Conservation (phyloP, 2,329 filamentous ascomycete species). For the Penicillium sp. region DNA sequence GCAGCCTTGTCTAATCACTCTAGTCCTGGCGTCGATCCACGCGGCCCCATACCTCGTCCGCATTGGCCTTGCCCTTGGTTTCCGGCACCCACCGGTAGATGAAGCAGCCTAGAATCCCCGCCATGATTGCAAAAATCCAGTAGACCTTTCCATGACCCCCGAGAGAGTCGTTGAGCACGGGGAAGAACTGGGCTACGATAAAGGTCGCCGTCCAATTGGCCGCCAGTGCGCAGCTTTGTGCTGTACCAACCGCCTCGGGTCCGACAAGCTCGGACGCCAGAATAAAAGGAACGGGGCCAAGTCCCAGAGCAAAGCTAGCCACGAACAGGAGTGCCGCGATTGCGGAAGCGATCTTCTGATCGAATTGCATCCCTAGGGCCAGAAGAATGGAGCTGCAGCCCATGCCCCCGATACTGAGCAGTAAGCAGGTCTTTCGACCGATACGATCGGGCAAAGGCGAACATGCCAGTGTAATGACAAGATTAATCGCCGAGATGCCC, state of each 20-base stretch:
- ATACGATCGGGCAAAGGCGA: conserved; percentile 83
- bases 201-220: conserved; percentile 92
- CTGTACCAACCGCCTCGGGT: conserved; percentile 84
- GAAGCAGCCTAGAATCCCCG: conserved; percentile 67
- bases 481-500: conserved; percentile 79
- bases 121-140: conserved; percentile 81
- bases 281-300: conserved; percentile 94
- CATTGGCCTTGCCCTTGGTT: conserved; percentile 78
- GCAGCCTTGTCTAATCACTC: conserved; percentile 23
- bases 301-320: conserved; percentile 80
- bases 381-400: conserved; percentile 73
- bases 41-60: conserved; percentile 88
- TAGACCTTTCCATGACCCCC: conserved; percentile 82
- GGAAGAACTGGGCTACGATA: conserved; percentile 91
- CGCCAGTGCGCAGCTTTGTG: conserved; percentile 82
- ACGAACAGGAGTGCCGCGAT: conserved; percentile 82
- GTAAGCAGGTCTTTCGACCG: conserved; percentile 80
- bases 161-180: conserved; percentile 73
- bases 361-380: conserved; percentile 74
- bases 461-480: conserved; percentile 75
- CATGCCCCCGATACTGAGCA: conserved; percentile 82
- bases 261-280: conserved; percentile 87
- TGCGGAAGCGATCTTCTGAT: conserved; percentile 72
- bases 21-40: conserved; percentile 36
- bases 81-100: conserved; percentile 76